These are phyloP conservation scores for Sherardia arvensis DNA, from an alignment of 257 asterid species.

Conservation along the genomic window DNA sequence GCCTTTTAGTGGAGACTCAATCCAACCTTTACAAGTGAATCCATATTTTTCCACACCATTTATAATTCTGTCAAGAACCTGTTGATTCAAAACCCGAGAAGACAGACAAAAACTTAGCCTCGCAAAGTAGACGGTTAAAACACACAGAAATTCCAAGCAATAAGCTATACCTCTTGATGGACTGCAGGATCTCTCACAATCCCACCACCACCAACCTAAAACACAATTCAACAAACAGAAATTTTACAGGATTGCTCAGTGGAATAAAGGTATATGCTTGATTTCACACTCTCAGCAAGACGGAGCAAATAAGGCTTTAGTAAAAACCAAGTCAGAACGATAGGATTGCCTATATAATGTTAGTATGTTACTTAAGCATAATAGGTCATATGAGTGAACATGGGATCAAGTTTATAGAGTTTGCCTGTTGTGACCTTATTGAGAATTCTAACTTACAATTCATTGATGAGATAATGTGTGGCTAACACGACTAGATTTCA, in stretches of 20 bases:
- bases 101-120: not conserved
- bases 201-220: conserved; percentile 91
- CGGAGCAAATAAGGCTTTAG: not conserved
- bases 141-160: not conserved
- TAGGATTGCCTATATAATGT: not conserved
- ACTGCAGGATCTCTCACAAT: conserved; percentile 81
- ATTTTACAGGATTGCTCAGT: not conserved
- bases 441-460: not conserved
- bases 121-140: not conserved
- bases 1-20: conserved; percentile 87
- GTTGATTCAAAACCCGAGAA: not conserved
- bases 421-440: no score
- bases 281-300: not conserved
- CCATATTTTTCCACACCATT: conserved; percentile 70
- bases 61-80: conserved; percentile 75
- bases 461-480: not conserved
- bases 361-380: no score
- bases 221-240: conserved; percentile 7
- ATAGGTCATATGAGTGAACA: not conserved
- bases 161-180: conserved; percentile 58
- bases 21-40: conserved; percentile 81
- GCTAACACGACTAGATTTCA: not conserved
- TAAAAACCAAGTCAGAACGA: not conserved
- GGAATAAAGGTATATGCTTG: not conserved
- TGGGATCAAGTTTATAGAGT: not conserved